Evolutionary conservation across 768 basidiomycete species (phyloP), one percentile per base, ranked within the genome.

Genomic region (Tricholoma hemisulphureum): DNA sequence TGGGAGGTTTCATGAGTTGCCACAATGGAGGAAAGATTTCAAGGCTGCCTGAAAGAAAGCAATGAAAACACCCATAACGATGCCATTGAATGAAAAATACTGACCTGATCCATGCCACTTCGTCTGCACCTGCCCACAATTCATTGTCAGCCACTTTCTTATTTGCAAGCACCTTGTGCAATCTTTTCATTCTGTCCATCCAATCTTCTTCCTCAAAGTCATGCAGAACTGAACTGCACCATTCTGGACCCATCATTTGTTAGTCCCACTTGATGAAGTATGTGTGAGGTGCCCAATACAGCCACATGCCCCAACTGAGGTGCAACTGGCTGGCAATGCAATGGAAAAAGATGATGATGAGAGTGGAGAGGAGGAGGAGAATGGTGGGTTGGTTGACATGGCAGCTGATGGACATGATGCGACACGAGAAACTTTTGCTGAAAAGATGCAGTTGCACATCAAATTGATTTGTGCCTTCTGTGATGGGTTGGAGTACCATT

Each of bases 401-500:
- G 43, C 21, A 4, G 43, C 43, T 45, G 43, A 45, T 45, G 43
- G 21, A 45, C 24, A 45, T 9, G 11, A 24, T 45, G 21, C 16
- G 21, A 2, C 43, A 24, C 5, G 43, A 24, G 43, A 45, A 45
- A 45, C 43, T 2, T 45, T 45, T 45, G 43, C 21, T 18, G 34
- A 53, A 39, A 10, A 50, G 48, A 50, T 50, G 48, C 7, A 7
- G 6, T 16, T 7, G 6, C 16, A 26, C 23, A 23, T 26, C 23
- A 6, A 16, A 24, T 7, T 14, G 14, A 23, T 50, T 26, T 7
- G 23, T 23, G 21, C 10, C 52, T 53, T 53, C 34, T 34, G 32
- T 26, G 52, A 53, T 32, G 52, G 52, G 2, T 53, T 53, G 34
- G 34, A 53, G 16, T n/a, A 53, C 31, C 51, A 52, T n/a, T n/a